Percentiles rank a stretch among this genome's conserved stretches.
Evolutionary conservation across 2,329 filamentous ascomycete species (phyloP).

Genomic region (Fusarium sterilihyphosum): DNA sequence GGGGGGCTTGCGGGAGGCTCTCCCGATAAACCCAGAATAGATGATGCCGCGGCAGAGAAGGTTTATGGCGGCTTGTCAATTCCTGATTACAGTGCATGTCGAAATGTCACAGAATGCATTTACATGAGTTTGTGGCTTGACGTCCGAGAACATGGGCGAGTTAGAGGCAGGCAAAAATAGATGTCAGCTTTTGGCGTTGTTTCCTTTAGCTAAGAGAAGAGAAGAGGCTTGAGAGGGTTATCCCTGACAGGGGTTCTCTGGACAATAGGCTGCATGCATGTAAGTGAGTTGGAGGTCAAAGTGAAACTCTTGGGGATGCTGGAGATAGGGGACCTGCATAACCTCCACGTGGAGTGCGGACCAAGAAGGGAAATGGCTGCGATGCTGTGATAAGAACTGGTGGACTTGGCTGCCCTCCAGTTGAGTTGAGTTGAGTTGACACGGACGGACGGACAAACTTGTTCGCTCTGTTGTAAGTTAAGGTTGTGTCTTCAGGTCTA

Average conservation of each 20-base stretch:
- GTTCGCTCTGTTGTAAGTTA: not conserved
- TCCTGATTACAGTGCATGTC: not conserved
- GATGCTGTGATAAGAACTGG: slow-evolving; percentile 17
- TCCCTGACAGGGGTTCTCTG: slow-evolving; percentile 17
- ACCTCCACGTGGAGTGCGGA: slow-evolving; percentile 36
- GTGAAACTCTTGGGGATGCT: slow-evolving; percentile 27
- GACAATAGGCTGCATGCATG: not conserved
- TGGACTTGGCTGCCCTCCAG: not conserved
- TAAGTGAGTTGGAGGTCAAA: not conserved
- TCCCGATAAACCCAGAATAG: slow-evolving; percentile 7
- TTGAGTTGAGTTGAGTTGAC: not conserved
- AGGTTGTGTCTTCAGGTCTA: slow-evolving; percentile 9
- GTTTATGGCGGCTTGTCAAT: not conserved
- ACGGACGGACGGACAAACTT: not conserved
- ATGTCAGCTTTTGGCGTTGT: not conserved
- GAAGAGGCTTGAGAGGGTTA: not conserved
- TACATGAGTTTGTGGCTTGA: slow-evolving; percentile 16
- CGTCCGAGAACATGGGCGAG: not conserved
- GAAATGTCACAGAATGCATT: not conserved
- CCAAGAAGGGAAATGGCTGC: slow-evolving; percentile 18
- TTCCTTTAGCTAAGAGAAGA: not conserved
- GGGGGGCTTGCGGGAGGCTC: slow-evolving; percentile 3
- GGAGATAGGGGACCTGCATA: slow-evolving; percentile 41
- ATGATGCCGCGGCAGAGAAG: not conserved
- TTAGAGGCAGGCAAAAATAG: not conserved